phyloP scores from a whole-genome alignment of 495 filamentous ascomycete genomes.

The Staphylotrichum longicolle region DNA sequence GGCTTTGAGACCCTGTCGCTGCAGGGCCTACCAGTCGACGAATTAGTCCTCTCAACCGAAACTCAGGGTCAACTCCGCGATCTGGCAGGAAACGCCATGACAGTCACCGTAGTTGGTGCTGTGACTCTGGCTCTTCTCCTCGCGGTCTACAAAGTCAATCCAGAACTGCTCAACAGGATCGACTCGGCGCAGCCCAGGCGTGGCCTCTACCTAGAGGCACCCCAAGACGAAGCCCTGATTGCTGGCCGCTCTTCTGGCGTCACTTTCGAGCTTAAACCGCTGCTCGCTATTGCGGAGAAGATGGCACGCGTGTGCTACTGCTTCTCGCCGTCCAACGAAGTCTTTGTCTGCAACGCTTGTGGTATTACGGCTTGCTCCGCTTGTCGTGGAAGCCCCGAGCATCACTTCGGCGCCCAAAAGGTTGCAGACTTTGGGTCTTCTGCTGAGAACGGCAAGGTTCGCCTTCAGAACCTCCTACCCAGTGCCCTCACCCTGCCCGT shows the following conservation, averaged over 20 bases:
- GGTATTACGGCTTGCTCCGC: constrained; percentile 20
- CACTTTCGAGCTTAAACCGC: not conserved
- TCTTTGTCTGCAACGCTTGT: constrained; percentile 21
- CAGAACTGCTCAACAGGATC: not conserved
- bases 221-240: not conserved
- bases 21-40: constrained; percentile 68
- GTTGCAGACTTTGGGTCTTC: not conserved
- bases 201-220: not conserved
- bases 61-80: constrained; percentile 63
- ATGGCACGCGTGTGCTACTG: constrained; percentile 38
- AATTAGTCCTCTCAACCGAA: constrained; percentile 62
- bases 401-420: constrained; percentile 20
- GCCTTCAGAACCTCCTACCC: constrained; percentile 12
- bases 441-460: constrained; percentile 10
- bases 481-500: not conserved
- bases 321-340: constrained; percentile 6
- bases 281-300: not conserved
- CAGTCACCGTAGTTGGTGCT: constrained; percentile 67
- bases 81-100: constrained; percentile 85
- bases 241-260: constrained; percentile 9
- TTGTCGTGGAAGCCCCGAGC: constrained; percentile 39
- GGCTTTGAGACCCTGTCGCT: constrained; percentile 65
- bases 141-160: constrained; percentile 25
- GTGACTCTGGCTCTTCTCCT: constrained; percentile 49
- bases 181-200: not conserved